Evolutionary conservation across 306 rosid species (phyloP).

Genomic region (Trifolium dubium): DNA sequence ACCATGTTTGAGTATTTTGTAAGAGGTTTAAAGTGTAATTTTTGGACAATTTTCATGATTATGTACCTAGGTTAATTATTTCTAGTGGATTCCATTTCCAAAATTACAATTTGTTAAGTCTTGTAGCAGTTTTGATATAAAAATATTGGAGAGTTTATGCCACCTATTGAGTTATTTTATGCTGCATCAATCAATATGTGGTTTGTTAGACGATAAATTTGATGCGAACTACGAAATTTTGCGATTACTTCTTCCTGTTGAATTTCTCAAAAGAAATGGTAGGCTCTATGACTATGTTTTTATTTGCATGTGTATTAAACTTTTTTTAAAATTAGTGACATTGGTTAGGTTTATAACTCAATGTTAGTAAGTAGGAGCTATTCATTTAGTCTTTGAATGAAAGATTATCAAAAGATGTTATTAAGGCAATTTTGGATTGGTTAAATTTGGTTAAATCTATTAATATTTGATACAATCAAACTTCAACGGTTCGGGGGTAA

Average conservation of each 20-base stretch:
- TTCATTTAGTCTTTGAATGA: too few species aligned
- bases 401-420: too few species aligned
- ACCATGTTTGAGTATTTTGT: constrained; percentile 35
- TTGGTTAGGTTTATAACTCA: not conserved
- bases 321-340: not conserved
- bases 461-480: too few species aligned
- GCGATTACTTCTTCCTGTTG: not conserved
- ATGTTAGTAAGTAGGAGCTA: too few species aligned
- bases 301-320: not conserved
- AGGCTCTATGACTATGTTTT: not conserved
- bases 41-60: constrained; percentile 36
- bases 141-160: constrained; percentile 24
- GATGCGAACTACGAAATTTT: constrained; percentile 1
- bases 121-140: constrained; percentile 27
- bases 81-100: constrained; percentile 35
- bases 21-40: constrained; percentile 46
- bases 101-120: constrained; percentile 29
- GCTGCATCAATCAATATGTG: constrained; percentile 6
- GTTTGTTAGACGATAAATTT: not conserved
- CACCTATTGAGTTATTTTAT: constrained; percentile 31
- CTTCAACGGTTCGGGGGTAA: too few species aligned
- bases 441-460: too few species aligned
- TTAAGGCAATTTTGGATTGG: too few species aligned
- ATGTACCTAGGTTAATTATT: constrained; percentile 29
- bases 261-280: not conserved